A percentile compares a stretch with the other conserved stretches of the same genome.
These are phyloP conservation scores for Fraxinus angustifolia DNA, from an alignment of 305 asterid genomes.

Conservation along the genomic window DNA sequence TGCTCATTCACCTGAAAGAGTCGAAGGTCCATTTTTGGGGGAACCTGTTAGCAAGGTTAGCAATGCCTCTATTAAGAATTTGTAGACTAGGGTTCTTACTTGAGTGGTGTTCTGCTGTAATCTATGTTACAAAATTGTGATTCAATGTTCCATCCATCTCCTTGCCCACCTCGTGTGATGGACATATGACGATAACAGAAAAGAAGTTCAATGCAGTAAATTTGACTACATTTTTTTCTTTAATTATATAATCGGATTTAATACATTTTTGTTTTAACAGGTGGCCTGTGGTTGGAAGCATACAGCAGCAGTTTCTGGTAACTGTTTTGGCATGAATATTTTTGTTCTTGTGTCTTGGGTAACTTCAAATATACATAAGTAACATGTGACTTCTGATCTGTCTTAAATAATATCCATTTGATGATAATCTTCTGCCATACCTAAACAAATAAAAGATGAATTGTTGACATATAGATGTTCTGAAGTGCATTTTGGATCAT, in stretches of 20 bases:
- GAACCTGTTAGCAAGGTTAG: constrained; percentile 74
- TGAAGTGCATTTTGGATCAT: not conserved
- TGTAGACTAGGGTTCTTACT: not conserved
- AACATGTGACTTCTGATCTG: not conserved
- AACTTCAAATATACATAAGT: not conserved
- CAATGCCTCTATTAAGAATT: constrained; percentile 8
- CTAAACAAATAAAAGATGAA: not conserved
- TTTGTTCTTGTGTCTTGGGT: not conserved
- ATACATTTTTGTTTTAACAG: constrained; percentile 33
- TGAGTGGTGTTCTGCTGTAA: not conserved
- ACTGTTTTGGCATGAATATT: constrained; percentile 21
- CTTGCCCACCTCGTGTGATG: constrained; percentile 4
- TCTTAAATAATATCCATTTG: not conserved
- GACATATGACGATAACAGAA: constrained; percentile 1
- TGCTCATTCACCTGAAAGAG: constrained; percentile 76
- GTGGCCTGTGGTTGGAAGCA: constrained; percentile 99
- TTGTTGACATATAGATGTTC: not conserved
- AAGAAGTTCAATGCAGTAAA: not conserved
- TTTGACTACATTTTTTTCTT: constrained; percentile 1
- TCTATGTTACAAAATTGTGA: not conserved
- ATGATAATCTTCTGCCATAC: not conserved
- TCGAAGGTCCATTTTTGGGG: constrained; percentile 68
- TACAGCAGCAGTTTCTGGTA: constrained; percentile 95
- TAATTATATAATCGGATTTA: constrained; percentile 7
- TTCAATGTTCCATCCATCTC: not conserved